A percentile compares a stretch with the other conserved stretches of the same genome.
Evolutionary conservation across 768 basidiomycete species (phyloP).

Genomic region (Boletus barrowsii): DNA sequence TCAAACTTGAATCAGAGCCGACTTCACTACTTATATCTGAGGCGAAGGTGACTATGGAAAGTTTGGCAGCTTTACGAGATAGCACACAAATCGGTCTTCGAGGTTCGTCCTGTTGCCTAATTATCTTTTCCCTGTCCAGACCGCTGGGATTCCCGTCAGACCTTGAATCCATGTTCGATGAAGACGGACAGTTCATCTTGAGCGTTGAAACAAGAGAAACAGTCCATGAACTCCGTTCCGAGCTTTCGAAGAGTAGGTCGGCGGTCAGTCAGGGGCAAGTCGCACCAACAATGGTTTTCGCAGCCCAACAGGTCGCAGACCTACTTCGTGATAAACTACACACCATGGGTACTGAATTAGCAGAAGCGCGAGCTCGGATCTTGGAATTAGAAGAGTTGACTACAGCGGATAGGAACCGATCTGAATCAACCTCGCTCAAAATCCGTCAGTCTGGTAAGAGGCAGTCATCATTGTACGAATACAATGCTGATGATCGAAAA

Average conservation of each 20-base stretch:
- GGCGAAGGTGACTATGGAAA: slow-evolving; percentile 26
- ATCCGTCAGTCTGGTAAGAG: slow-evolving; percentile 27
- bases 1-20: slow-evolving; percentile 25
- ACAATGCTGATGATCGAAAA: slow-evolving; percentile 15
- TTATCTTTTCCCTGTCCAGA: neutral
- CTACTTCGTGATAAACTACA: slow-evolving; percentile 47
- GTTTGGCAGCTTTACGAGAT: slow-evolving; percentile 23
- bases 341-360: slow-evolving; percentile 39
- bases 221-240: slow-evolving; percentile 34
- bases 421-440: slow-evolving; percentile 19
- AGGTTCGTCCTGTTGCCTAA: slow-evolving; percentile 19
- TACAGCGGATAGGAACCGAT: slow-evolving; percentile 21
- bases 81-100: slow-evolving; percentile 19
- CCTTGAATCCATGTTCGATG: slow-evolving; percentile 29
- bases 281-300: slow-evolving; percentile 6
- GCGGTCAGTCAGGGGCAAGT: neutral
- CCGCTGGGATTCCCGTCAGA: slow-evolving; percentile 13
- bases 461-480: neutral
- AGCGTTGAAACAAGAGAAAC: slow-evolving; percentile 26
- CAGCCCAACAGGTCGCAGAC: slow-evolving; percentile 49
- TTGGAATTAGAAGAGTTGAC: slow-evolving; percentile 35
- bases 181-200: slow-evolving; percentile 24
- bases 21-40: slow-evolving; percentile 21
- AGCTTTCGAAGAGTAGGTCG: slow-evolving; percentile 35
- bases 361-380: slow-evolving; percentile 40